These are phyloP conservation scores for Mimosa bimucronata DNA, from an alignment of 306 rosid species.

Conservation along the genomic window DNA sequence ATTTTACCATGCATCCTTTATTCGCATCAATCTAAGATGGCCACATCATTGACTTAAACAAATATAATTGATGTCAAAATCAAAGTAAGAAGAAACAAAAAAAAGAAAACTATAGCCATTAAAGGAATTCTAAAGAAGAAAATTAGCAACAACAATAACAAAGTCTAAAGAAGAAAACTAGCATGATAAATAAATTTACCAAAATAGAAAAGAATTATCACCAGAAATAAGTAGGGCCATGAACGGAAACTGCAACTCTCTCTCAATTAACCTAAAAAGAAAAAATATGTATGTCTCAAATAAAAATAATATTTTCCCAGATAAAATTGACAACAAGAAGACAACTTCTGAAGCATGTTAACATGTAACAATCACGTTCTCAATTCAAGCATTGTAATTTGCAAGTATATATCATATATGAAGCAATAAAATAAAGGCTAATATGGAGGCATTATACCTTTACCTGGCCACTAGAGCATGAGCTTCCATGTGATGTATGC, in stretches of 20 bases:
- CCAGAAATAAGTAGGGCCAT: slow-evolving; percentile 92
- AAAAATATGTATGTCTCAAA: slow-evolving; percentile 31
- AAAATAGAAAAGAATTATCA: slow-evolving; percentile 32
- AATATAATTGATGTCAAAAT: slow-evolving; percentile 4
- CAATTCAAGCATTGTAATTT: slow-evolving; percentile 18
- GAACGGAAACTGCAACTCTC: slow-evolving; percentile 87
- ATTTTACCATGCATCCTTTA: not conserved
- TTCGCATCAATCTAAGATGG: slow-evolving; percentile 5
- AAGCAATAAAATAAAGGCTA: slow-evolving; percentile 9
- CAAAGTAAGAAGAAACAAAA: slow-evolving; percentile 27
- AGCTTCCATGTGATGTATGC: slow-evolving; percentile 99
- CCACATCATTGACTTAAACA: slow-evolving; percentile 23
- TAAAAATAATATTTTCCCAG: slow-evolving; percentile 31
- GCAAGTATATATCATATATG: slow-evolving; percentile 12
- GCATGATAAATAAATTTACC: slow-evolving; percentile 6
- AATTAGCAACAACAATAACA: no score
- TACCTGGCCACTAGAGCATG: slow-evolving; percentile 99
- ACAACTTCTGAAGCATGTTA: slow-evolving; percentile 21
- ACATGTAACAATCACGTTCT: slow-evolving; percentile 26
- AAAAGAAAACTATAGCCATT: not conserved
- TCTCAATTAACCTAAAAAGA: slow-evolving; percentile 68
- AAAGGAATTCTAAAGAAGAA: slow-evolving; percentile 30
- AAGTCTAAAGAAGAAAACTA: slow-evolving; percentile 30
- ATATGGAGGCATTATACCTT: slow-evolving; percentile 13
- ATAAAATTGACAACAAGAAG: slow-evolving; percentile 1